These are phyloP conservation scores for Penicillium egyptiacum DNA, from an alignment of 495 filamentous ascomycete species.

Conservation along the genomic window DNA sequence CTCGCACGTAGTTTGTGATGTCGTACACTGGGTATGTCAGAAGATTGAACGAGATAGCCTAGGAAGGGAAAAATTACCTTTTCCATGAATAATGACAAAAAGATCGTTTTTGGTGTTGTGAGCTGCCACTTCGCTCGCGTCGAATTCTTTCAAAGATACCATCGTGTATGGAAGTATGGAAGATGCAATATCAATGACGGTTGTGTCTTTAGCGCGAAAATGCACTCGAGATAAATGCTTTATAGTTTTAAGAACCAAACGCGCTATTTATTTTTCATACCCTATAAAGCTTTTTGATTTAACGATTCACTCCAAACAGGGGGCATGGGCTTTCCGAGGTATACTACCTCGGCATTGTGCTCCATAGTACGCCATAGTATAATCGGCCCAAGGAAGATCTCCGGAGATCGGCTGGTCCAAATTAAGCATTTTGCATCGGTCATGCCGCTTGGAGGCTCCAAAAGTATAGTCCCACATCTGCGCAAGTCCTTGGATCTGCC, in stretches of 20 bases:
- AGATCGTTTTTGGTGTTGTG: slow-evolving; percentile 44
- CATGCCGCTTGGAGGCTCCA: no score
- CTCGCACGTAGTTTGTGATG: slow-evolving; percentile 45
- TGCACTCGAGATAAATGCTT: background rate
- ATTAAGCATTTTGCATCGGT: background rate
- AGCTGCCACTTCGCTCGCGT: slow-evolving; percentile 35
- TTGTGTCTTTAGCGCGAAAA: background rate
- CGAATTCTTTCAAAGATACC: slow-evolving; percentile 22
- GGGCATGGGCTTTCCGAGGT: slow-evolving; percentile 9
- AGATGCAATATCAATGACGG: background rate
- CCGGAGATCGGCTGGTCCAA: background rate
- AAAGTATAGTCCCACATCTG: background rate
- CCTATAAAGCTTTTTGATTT: background rate
- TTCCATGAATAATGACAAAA: slow-evolving; percentile 51
- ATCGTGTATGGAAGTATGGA: slow-evolving; percentile 4
- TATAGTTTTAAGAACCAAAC: background rate
- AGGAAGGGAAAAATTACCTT: slow-evolving; percentile 32
- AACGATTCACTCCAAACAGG: background rate
- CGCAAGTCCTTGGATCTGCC: no score
- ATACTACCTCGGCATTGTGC: slow-evolving; percentile 7
- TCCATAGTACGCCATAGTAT: background rate
- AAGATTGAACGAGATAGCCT: background rate
- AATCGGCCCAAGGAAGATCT: background rate
- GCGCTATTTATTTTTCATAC: background rate
- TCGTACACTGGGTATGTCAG: slow-evolving; percentile 43